Conservation (phyloP, 768 basidiomycete species). For the Tylopilus cervinicoccineus region DNA sequence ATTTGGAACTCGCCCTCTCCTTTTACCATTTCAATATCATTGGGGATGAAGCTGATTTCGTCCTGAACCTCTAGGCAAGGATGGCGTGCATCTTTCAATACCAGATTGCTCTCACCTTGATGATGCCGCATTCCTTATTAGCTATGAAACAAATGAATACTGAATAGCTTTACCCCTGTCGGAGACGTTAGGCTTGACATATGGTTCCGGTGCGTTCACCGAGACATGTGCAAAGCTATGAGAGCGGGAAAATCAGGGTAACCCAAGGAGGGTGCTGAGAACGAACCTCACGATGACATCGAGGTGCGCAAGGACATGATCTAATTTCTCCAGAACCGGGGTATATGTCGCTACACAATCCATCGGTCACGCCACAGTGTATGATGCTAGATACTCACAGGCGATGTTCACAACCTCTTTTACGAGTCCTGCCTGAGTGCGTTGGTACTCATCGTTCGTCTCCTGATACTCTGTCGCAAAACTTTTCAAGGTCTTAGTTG, state of each 20-base stretch:
- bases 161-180: conserved; percentile 59
- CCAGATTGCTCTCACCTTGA: conserved; percentile 72
- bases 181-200: conserved; percentile 78
- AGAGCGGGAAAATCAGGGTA: neutral
- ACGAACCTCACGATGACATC: conserved; percentile 86
- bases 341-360: conserved; percentile 77
- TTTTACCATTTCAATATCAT: conserved; percentile 93
- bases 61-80: conserved; percentile 97
- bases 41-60: conserved; percentile 91
- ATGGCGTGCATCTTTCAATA: conserved; percentile 85
- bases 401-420: conserved; percentile 93
- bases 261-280: neutral
- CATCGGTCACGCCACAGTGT: neutral
- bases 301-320: conserved; percentile 80
- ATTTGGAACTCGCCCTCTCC: conserved; percentile 94
- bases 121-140: neutral
- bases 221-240: conserved; percentile 89
- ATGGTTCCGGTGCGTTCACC: conserved; percentile 78
- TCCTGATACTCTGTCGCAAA: conserved; percentile 72
- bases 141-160: neutral
- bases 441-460: conserved; percentile 62
- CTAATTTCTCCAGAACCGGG: conserved; percentile 80
- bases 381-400: conserved; percentile 43
- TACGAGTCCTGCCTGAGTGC: conserved; percentile 76
- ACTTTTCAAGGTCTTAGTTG: conserved; percentile 68